Evolutionary conservation across 306 rosid genomes (phyloP), one percentile per base, ranked within the genome.

Genomic region (Urtica urens): DNA sequence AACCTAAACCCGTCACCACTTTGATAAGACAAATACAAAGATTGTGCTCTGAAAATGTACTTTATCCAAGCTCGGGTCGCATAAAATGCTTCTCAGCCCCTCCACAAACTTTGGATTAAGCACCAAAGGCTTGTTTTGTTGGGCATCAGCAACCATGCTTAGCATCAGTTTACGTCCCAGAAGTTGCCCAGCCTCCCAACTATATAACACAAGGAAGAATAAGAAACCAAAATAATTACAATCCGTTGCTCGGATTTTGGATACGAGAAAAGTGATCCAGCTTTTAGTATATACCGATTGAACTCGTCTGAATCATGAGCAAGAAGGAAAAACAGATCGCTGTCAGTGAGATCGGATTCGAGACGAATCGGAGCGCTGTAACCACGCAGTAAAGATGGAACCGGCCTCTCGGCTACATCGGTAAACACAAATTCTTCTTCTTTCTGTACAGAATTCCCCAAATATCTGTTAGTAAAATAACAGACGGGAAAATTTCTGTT

Each of bases 151-250:
- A 24, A 92, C 99, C 70, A 92, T 69, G 58, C 25, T 70, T 20
- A 92, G 94, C 96, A 92, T 85, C 72, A 92, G 23, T 65, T 79
- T 85, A 21, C 99, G 85, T 15, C 85, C 83, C 67, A 92, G 71
- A 53, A 75, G 68, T 72, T 92, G 99, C 47, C 99, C 99, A 22
- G 99, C 99, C 72, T 92, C 99, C 99, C 99, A 92, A 51, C 99
- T 92, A 63, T n/a, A n/a, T 53, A 70, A 30, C 54, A 71, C 46
- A 59, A 37, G 39, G 40, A 61, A 37, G 54, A 61, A 47, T 46
- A 22, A 55, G 60, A 43, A 37, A 71, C n/a, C n/a, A 35, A 10
- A 65, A 38, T 46, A 50, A 13, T 24, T 25, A 42, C 37, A 55
- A 51, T 44, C 28, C 59, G 47, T 15, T 38, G 26, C 34, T 38